A percentile compares a stretch with the other conserved stretches of the same genome.
These are phyloP conservation scores for Aegilops sharonensis DNA, from an alignment of 176 grass and related monocot genomes.

Conservation along the genomic window DNA sequence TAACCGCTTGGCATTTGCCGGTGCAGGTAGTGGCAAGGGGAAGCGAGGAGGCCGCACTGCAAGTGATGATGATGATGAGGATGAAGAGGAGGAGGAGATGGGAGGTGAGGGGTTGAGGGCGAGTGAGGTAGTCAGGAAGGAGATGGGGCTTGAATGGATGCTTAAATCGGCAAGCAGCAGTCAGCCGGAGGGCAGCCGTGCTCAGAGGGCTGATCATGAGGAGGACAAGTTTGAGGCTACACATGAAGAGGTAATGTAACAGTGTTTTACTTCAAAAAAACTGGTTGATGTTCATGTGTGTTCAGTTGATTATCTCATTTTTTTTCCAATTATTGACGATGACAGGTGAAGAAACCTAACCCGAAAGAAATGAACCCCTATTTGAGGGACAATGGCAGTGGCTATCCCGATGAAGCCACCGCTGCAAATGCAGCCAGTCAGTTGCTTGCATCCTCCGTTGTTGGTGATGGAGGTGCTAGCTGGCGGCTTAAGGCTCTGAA, in stretches of 20 bases:
- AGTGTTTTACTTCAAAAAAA: background rate
- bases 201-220: constrained; percentile 25
- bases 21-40: constrained; percentile 29
- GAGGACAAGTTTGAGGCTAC: constrained; percentile 19
- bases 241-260: constrained; percentile 69
- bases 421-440: constrained; percentile 28
- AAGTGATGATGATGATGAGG: constrained; percentile 17
- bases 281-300: background rate
- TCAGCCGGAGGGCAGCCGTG: constrained; percentile 28
- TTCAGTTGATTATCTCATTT: background rate
- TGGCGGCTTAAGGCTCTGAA: constrained; percentile 98
- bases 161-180: constrained; percentile 54
- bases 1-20: background rate
- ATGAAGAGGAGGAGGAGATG: constrained; percentile 10
- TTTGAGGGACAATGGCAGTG: constrained; percentile 62
- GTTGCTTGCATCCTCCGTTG: constrained; percentile 61
- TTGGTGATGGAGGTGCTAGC: constrained; percentile 96
- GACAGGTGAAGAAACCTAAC: constrained; percentile 52
- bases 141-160: constrained; percentile 98
- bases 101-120: constrained; percentile 27
- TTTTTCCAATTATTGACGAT: background rate
- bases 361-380: constrained; percentile 84
- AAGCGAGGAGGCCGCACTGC: background rate
- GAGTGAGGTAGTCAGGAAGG: constrained; percentile 69
- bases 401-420: constrained; percentile 71